Conservation (phyloP, 208 protist genomes). For the Willaertia magna region DNA sequence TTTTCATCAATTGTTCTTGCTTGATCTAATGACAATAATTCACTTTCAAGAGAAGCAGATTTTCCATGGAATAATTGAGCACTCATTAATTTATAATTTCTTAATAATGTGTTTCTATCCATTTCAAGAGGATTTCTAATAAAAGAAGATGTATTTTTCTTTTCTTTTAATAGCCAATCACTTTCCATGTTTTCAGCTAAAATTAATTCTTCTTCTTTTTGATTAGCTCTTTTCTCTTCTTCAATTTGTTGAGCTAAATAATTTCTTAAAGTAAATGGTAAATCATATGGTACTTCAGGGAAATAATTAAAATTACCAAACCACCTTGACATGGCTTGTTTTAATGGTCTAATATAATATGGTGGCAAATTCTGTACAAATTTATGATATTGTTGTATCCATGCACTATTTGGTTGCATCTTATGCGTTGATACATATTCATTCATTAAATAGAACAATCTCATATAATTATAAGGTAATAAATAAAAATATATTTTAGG, state of each 20-base stretch:
- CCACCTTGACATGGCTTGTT: not conserved
- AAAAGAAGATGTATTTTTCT: not conserved
- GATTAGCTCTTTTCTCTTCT: not conserved
- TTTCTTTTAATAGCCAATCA: not conserved
- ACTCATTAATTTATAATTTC: not conserved
- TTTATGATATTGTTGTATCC: not conserved
- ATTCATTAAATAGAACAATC: not conserved
- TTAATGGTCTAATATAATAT: not conserved
- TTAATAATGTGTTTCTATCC: not conserved
- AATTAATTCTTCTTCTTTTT: not conserved
- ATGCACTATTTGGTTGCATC: not conserved
- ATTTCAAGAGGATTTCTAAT: conserved; percentile 2
- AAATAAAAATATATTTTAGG: not conserved
- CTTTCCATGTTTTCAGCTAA: not conserved
- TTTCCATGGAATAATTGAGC: not conserved
- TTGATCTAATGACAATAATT: not conserved
- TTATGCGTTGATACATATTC: not conserved
- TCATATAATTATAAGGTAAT: not conserved
- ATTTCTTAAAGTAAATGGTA: not conserved
- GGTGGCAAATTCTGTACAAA: not conserved
- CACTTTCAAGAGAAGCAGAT: not conserved
- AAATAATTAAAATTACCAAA: not conserved
- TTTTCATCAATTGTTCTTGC: not conserved
- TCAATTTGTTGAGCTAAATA: not conserved
- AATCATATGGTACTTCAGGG: not conserved